Conservation (phyloP, 2,329 filamentous ascomycete genomes). For the Diaporthe caulivora region DNA sequence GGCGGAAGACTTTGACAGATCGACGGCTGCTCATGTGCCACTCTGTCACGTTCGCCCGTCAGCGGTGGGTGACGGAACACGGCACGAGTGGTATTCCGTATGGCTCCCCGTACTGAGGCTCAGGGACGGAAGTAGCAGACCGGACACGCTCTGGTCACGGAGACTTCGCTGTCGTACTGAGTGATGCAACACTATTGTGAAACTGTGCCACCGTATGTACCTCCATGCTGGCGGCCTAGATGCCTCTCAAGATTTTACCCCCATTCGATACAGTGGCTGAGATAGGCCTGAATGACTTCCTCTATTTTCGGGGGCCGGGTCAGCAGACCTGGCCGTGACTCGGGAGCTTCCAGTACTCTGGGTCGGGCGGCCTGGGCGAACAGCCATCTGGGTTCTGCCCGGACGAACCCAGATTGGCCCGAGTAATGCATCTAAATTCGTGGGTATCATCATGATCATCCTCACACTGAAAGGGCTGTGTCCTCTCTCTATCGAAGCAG, state of each 20-base stretch:
- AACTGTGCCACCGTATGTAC: background rate
- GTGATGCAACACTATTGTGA: background rate
- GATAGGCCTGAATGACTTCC: background rate
- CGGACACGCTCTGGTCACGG: background rate
- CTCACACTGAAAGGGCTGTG: background rate
- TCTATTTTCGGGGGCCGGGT: background rate
- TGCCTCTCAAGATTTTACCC: background rate
- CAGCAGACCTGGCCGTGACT: conserved; percentile 1
- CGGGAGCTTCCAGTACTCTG: background rate
- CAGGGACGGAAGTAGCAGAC: background rate
- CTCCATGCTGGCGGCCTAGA: background rate
- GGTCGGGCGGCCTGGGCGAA: background rate
- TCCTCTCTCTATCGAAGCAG: background rate
- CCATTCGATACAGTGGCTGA: background rate
- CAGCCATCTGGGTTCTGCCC: background rate
- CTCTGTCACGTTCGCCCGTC: background rate
- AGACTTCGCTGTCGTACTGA: background rate
- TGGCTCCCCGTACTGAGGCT: background rate
- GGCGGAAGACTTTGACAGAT: background rate
- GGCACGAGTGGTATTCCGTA: background rate
- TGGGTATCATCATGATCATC: conserved; percentile 28
- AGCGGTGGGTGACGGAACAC: background rate
- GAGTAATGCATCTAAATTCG: conserved; percentile 7
- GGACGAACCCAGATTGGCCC: conserved; percentile 5
- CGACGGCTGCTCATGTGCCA: background rate